These are phyloP conservation scores for Vaccinium macrocarpon DNA, from an alignment of 148 eudicot species.

Conservation along the genomic window DNA sequence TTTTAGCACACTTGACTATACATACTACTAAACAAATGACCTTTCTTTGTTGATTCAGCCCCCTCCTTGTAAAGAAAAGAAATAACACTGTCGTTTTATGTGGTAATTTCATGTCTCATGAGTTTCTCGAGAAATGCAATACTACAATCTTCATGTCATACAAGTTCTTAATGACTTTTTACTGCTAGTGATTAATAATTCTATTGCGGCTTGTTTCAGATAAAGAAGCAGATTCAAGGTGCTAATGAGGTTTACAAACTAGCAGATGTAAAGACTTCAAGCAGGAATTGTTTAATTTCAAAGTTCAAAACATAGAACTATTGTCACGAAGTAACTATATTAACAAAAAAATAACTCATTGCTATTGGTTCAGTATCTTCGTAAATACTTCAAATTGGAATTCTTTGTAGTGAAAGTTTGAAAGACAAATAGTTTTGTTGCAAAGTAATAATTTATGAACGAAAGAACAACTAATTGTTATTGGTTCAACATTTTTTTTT, in stretches of 20 bases:
- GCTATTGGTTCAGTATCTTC: too few relatives aligned
- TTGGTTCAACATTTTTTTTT: too few relatives aligned
- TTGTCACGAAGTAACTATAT: neutral
- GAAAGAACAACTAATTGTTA: too few relatives aligned
- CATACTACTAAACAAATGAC: neutral
- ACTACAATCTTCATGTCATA: neutral
- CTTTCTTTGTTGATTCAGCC: neutral
- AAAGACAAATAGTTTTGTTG: too few relatives aligned
- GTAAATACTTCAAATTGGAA: too few relatives aligned
- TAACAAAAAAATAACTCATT: too few relatives aligned
- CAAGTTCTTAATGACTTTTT: neutral
- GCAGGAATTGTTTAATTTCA: neutral
- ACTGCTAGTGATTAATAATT: neutral
- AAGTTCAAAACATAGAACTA: neutral
- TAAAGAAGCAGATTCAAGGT: conserved; percentile 70
- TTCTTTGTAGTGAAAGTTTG: too few relatives aligned
- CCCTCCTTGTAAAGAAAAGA: neutral
- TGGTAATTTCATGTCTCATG: neutral
- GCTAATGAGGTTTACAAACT: conserved; percentile 69
- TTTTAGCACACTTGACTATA: neutral
- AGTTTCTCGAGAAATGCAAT: neutral
- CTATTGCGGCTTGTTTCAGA: conserved; percentile 40
- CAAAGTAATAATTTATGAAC: too few relatives aligned
- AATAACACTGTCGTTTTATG: neutral
- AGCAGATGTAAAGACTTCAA: neutral